Evolutionary conservation across 2,329 filamentous ascomycete genomes (phyloP), one percentile per base, ranked within the genome.

Genomic region (Fusarium sambucinum): DNA sequence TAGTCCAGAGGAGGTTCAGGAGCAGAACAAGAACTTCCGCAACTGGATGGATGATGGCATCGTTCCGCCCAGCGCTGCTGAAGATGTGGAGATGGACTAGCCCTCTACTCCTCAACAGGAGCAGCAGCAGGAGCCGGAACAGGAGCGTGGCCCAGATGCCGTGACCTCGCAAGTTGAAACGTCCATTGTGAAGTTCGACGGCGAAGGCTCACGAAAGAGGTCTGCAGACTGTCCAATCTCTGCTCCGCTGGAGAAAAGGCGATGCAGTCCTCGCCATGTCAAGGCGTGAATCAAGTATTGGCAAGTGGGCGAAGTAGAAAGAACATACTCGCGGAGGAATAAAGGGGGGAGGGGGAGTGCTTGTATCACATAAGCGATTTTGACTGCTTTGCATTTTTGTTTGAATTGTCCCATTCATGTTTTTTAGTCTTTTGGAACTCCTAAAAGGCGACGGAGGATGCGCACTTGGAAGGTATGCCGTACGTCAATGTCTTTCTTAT

Each of bases 1-100:
- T 79, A 91, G 90, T 77, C 91, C 92, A 79, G 92, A 92, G 69
- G 87, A 91, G 73, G 89, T 91, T n/a, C 84, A 91, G 75, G 87
- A 90, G 78, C 89, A 89, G 69, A 94, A 94, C 80, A 87, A 89
- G 74, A 86, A 86, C 59, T 88, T 85, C 72, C 79, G 82, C 68
- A 82, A 79, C 60, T 88, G 86, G 84, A 78, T 83, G 71, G 81
- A 83, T 44, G 84, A 87, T 27, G 85, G 84, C 16, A 66, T 82
- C 38, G 69, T 76, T 25, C 82, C 82, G 5, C 75, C 76, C 21
- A 72, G 74, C 52, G 76, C 77, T 40, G 58, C 74, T 45, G 75
- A 74, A 27, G 77, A 79, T 47, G 70, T 74, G 35, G 77, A 78
- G 16, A 77, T 77, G 76, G 71, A 76, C 52, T 77, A 73, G 67